These are phyloP conservation scores for grape (Vitis vinifera) DNA, from an alignment of 164 flowering plant genomes.

Conservation along the genomic window DNA sequence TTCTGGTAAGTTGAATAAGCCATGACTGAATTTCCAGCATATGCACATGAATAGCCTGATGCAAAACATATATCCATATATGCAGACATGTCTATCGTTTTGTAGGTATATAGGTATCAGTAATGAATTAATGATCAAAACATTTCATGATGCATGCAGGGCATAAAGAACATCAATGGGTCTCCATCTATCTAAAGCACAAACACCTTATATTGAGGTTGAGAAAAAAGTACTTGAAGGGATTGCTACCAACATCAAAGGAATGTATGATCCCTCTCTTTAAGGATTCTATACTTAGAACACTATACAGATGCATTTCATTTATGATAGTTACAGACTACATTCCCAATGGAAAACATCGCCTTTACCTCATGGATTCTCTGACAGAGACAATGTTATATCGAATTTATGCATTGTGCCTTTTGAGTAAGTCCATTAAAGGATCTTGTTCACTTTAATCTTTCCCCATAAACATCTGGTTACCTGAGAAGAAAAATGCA, in stretches of 20 bases:
- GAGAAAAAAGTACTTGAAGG: slow-evolving; percentile 22
- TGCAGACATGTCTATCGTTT: not conserved
- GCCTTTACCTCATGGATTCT: too few species aligned
- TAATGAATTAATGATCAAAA: not conserved
- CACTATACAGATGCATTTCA: too few species aligned
- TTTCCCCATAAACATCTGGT: not conserved
- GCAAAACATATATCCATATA: not conserved
- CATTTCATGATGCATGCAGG: slow-evolving; percentile 14
- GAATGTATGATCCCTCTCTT: slow-evolving; percentile 23
- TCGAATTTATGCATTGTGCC: not conserved
- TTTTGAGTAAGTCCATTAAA: not conserved
- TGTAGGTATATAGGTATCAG: not conserved
- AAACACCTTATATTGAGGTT: slow-evolving; percentile 13
- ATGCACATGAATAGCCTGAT: not conserved
- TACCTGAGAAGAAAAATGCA: too few species aligned
- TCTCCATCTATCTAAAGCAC: slow-evolving; percentile 10
- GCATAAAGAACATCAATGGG: slow-evolving; percentile 9
- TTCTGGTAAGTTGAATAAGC: slow-evolving; percentile 15
- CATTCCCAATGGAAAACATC: too few species aligned
- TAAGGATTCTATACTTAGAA: not conserved
- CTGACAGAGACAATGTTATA: too few species aligned
- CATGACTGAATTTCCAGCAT: not conserved
- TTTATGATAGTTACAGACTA: too few species aligned
- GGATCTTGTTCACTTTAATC: not conserved
- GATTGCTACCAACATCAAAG: slow-evolving; percentile 20